These are phyloP conservation scores for Phoenix roebelenii DNA, from an alignment of 176 grass and related monocot species.

Conservation along the genomic window DNA sequence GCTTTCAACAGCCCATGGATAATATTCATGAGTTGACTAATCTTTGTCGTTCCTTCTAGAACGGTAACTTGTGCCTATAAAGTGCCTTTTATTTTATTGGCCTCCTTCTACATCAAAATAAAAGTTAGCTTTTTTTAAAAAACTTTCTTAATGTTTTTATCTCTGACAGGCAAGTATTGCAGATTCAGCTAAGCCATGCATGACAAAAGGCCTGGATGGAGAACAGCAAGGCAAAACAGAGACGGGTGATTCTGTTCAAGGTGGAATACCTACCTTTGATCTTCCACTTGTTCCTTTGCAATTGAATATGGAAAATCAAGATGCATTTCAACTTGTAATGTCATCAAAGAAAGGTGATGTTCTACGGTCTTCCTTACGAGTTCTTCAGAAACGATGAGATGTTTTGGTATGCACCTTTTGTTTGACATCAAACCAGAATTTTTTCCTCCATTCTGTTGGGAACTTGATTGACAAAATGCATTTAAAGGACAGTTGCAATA, in stretches of 20 bases:
- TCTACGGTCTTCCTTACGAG: conserved; percentile 9
- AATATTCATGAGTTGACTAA: too few species aligned
- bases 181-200: neutral
- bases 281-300: neutral
- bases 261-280: neutral
- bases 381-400: conserved; percentile 16
- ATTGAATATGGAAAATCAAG: neutral
- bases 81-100: too few species aligned
- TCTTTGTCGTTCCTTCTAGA: too few species aligned
- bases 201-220: neutral
- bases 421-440: too few species aligned
- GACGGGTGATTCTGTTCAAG: neutral
- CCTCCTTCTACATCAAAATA: too few species aligned
- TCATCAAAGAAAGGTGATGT: conserved; percentile 17
- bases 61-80: too few species aligned
- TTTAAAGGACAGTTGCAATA: neutral
- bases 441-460: too few species aligned
- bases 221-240: neutral
- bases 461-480: too few species aligned
- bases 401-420: conserved; percentile 4
- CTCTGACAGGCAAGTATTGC: neutral
- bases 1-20: too few species aligned
- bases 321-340: neutral
- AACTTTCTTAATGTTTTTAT: too few species aligned
- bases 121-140: too few species aligned